A percentile compares a stretch with the other conserved stretches of the same genome.
phyloP scores from a whole-genome alignment of 2,329 filamentous ascomycete genomes.

The Penicillium sp. region DNA sequence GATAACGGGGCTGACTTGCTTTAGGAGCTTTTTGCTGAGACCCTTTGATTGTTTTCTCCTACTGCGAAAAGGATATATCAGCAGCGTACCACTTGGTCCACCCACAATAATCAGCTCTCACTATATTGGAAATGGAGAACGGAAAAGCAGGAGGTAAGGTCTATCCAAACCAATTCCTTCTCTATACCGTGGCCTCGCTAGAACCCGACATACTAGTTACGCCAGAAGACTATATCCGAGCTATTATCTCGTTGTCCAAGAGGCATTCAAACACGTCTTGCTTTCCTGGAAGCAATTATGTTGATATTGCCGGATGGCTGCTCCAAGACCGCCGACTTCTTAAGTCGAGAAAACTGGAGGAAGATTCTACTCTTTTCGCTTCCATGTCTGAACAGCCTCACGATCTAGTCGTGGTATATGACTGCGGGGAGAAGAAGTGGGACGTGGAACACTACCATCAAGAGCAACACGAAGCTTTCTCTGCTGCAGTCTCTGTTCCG shows the following conservation, averaged over 20 bases:
- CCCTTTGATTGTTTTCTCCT: too few species aligned
- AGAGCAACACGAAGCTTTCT: slow-evolving; percentile 4
- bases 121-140: too few species aligned
- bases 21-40: too few species aligned
- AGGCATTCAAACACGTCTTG: slow-evolving; percentile 5
- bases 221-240: background rate
- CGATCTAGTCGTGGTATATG: slow-evolving; percentile 5
- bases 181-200: too few species aligned
- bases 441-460: slow-evolving; percentile 1
- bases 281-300: slow-evolving; percentile 1
- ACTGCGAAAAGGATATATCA: too few species aligned
- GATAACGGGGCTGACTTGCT: too few species aligned
- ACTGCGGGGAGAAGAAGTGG: slow-evolving; percentile 3
- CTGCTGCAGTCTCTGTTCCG: slow-evolving; percentile 2
- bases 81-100: too few species aligned
- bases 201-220: too few species aligned
- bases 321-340: slow-evolving; percentile 4
- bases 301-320: background rate
- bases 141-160: too few species aligned
- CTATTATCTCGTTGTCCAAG: slow-evolving; percentile 3
- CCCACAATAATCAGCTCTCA: too few species aligned
- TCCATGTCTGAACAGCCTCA: slow-evolving; percentile 1
- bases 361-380: background rate
- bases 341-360: background rate
- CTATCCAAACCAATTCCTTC: too few species aligned